Evolutionary conservation across 2,329 filamentous ascomycete genomes (phyloP).

Genomic region (Verticillium tricorpus): DNA sequence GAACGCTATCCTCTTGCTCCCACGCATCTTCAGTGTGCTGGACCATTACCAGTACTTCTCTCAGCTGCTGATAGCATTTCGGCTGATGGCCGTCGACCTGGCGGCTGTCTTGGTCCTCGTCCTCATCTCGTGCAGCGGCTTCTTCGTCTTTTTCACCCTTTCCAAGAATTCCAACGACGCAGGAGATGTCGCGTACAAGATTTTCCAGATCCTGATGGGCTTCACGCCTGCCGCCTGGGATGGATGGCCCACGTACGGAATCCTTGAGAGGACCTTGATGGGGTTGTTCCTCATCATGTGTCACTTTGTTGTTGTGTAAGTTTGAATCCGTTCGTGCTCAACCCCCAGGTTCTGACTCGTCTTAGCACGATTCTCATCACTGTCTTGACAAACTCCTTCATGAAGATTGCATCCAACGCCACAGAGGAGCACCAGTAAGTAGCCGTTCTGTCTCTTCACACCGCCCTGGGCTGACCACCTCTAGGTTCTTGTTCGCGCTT

Average conservation of each 20-base stretch:
- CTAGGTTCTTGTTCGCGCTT: conserved; percentile 81
- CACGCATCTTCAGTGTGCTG: conserved; percentile 85
- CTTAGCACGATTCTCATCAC: conserved; percentile 80
- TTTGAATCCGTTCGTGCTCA: conserved; percentile 10
- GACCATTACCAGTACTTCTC: conserved; percentile 97
- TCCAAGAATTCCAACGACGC: conserved; percentile 69
- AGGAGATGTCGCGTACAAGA: conserved; percentile 74
- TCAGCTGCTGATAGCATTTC: conserved; percentile 87
- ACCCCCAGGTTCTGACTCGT: neutral
- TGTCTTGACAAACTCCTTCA: conserved; percentile 94
- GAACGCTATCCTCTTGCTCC: conserved; percentile 84
- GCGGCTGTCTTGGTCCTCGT: conserved; percentile 81
- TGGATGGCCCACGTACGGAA: conserved; percentile 69
- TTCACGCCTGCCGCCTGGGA: conserved; percentile 93
- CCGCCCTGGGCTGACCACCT: neutral
- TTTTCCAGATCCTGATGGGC: conserved; percentile 93
- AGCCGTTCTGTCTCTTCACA: neutral
- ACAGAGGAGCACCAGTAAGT: conserved; percentile 78
- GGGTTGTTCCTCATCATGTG: conserved; percentile 87
- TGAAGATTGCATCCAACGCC: conserved; percentile 89
- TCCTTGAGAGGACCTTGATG: conserved; percentile 70
- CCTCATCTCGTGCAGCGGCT: conserved; percentile 84
- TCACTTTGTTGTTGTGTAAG: conserved; percentile 83
- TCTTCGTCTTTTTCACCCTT: conserved; percentile 90
- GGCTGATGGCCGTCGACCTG: conserved; percentile 88